Base-by-base conservation (phyloP, 371 early-diverging fungal species). In the Lichtheimia ornata region DNA sequence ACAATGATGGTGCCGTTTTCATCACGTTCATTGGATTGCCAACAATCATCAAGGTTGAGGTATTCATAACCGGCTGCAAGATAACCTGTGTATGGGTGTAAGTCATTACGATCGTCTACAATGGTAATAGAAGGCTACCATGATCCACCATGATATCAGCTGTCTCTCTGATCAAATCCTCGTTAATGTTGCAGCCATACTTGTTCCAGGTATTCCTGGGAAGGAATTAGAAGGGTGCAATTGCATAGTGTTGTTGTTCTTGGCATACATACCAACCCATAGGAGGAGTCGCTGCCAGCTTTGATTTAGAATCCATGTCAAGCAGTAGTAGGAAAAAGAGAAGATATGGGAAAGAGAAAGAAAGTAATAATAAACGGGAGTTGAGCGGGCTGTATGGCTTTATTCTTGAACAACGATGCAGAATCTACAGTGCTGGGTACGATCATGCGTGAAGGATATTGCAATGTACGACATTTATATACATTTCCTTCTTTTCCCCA, bases 31-130 rank as follows among this genome's bases (percentile, higher is more conserved):
- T 61, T 50, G 40, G 65, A 65, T 54, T 71, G 72, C 81, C 81
- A 80, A 64, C 81, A 80, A 58, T 80, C 77, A 55, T 80, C 81
- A 17, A 80, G 25, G 57, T 77, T 76, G 20, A 77, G 61, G 45
- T 75, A 73, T 15, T 50, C 53, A 56, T 80, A 80, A n/a, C 63
- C 72, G 2, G 69, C 69, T 20, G 60, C 60, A 28, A 59, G 30
- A 40, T 61, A 62, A 0, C 69, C 63, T 62, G 41, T 14, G 17
- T 18, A 11, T 47, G 1, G 49, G 49, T 12, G 28, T 43, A 2
- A 60, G 43, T 43, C 3, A 60, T 6, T 42, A 45, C 45, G 47
- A 22, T 47, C 14, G 18, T 3, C 5, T 5, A 2, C 15, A 18
- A 5, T 18, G 13, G 18, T 12, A 17, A 47, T 47, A 11, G 6